Evolutionary conservation across 805 yeast species (phyloP), one percentile per base, ranked within the genome.

Genomic region (Kazachstania viticola): DNA sequence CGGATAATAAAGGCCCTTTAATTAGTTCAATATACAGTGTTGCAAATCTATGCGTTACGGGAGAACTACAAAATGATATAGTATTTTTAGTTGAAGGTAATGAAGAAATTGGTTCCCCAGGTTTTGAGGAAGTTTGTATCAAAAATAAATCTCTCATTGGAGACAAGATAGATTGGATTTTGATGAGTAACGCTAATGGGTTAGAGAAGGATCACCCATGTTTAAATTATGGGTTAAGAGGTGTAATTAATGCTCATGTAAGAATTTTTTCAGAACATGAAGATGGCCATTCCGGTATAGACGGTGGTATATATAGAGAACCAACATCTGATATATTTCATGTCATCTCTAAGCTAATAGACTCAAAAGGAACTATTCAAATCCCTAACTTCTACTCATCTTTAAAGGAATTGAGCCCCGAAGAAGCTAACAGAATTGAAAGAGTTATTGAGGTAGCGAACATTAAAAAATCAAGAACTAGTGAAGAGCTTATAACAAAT

Each of bases 211-310:
- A 67, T 11, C 75, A 76, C 14, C 98, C 98, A 1, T 88, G 96
- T 54, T 63, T 91, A 45, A 88, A 88, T 50, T 91, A 88, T 57
- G 98, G 98, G 0, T 63, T 91, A 35, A 67, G 98, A 50, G 98
- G 98, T 31, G 88, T 87, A 2, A 65, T 91, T 16, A 80, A 85
- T 56, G 79, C 83, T 2, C 64, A 75, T n/a, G 69, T 91, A 3
- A 73, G 72, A 22, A 65, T 91, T 9, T 61, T 64, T 35, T 73
- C 85, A 31, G 87, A 77, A 41, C 67, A 67, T 37, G 94, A 93
- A 1, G 96, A 91, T 54, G 63, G 94, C 36, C 98, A 91, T 51
- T 83, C 96, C 0, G 98, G 98, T 39, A 91, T 91, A 8, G 93
- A 85, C 58, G 98, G 98, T 31, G 97, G 97, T 37, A 76, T 79